Percentiles rank a stretch among this genome's conserved stretches.
Conservation (phyloP, 1,284 basidiomycete genomes). For the Moesziomyces sp. region DNA sequence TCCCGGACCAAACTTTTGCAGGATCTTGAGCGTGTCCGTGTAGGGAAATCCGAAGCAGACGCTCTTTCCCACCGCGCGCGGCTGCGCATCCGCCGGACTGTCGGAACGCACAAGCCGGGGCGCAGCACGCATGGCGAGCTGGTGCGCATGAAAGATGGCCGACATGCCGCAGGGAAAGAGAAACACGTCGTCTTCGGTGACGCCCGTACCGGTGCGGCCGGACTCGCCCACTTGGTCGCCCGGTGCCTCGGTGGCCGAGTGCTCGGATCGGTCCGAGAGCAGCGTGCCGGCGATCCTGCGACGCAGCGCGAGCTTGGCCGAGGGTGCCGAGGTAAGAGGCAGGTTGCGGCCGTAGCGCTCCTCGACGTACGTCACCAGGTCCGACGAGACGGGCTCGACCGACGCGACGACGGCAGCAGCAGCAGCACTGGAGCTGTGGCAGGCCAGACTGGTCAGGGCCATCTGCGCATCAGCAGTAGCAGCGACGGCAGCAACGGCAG, state of each 20-base stretch:
- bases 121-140: constrained; percentile 68
- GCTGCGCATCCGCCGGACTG: not conserved
- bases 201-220: constrained; percentile 47
- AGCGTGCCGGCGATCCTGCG: constrained; percentile 89
- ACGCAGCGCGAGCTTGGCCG: constrained; percentile 86
- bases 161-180: constrained; percentile 89
- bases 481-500: not conserved
- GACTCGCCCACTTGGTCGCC: constrained; percentile 66
- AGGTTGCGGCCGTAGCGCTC: constrained; percentile 96
- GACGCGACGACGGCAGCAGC: constrained; percentile 7
- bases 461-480: no score
- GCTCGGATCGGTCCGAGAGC: constrained; percentile 45
- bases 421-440: no score
- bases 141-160: constrained; percentile 90
- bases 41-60: constrained; percentile 83
- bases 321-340: constrained; percentile 77
- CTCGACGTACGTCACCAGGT: constrained; percentile 77
- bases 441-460: no score
- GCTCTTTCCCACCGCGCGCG: constrained; percentile 48
- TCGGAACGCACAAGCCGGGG: constrained; percentile 13
- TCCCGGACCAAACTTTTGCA: constrained; percentile 97
- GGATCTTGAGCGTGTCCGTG: constrained; percentile 94
- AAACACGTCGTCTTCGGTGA: constrained; percentile 83
- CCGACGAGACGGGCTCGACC: constrained; percentile 49
- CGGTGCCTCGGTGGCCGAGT: constrained; percentile 30